A percentile compares a stretch with the other conserved stretches of the same genome.
These are phyloP conservation scores for Gossypium mustelinum DNA, from an alignment of 345 rosid genomes.

Conservation along the genomic window DNA sequence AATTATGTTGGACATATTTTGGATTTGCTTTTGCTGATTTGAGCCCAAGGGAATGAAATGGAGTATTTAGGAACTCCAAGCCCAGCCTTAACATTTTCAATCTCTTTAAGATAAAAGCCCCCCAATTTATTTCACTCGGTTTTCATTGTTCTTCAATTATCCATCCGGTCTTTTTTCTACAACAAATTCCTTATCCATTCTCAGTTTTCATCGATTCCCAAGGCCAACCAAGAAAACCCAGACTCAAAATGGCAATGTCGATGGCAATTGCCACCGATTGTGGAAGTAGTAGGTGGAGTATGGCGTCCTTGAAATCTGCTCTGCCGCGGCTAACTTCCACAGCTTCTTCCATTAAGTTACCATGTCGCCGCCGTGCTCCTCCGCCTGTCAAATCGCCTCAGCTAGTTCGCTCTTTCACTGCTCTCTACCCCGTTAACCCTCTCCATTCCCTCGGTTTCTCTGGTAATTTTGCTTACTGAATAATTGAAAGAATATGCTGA, in stretches of 20 bases:
- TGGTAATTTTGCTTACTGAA: constrained; percentile 29
- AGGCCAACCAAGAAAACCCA: neutral
- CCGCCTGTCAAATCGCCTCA: constrained; percentile 19
- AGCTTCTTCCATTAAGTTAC: constrained; percentile 33
- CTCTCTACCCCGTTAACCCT: constrained; percentile 46
- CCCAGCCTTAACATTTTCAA: neutral
- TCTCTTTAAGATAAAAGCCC: neutral
- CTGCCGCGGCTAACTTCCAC: constrained; percentile 47
- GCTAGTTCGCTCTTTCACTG: constrained; percentile 43
- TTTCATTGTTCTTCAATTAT: neutral
- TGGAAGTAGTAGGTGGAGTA: constrained; percentile 46
- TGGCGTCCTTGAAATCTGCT: constrained; percentile 59
- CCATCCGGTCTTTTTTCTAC: neutral
- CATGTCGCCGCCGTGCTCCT: constrained; percentile 20
- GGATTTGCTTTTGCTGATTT: neutral
- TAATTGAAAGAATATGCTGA: neutral
- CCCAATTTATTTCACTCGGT: neutral
- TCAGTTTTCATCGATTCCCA: constrained; percentile 8
- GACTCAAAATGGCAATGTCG: constrained; percentile 34
- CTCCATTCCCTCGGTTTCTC: constrained; percentile 47
- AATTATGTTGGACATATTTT: neutral
- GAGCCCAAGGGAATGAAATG: neutral
- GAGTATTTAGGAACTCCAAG: neutral
- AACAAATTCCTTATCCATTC: constrained; percentile 19
- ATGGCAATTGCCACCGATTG: constrained; percentile 36